Percentiles rank a stretch among this genome's conserved stretches.
phyloP scores from a whole-genome alignment of 2,329 filamentous ascomycete species.

The Ophiosphaerella korrae region DNA sequence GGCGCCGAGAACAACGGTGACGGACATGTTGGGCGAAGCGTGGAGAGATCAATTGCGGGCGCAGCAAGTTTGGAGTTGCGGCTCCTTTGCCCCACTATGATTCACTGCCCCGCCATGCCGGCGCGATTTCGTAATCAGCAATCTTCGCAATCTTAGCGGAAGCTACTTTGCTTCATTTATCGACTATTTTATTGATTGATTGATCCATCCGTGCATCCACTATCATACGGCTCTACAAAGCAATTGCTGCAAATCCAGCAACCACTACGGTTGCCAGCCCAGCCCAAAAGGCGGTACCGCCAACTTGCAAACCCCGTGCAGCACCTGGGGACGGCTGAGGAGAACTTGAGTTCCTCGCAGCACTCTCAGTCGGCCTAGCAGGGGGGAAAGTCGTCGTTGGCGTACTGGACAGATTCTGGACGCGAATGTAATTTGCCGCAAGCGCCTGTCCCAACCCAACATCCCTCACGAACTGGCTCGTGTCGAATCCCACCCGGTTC shows the following conservation, averaged over 20 bases:
- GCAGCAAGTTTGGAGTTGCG: not conserved
- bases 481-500: conserved; percentile 42
- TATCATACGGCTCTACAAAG: conserved; percentile 12
- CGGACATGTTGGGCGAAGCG: conserved; percentile 47
- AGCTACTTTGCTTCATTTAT: not conserved
- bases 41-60: not conserved
- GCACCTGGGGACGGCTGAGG: conserved; percentile 19
- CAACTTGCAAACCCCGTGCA: conserved; percentile 8
- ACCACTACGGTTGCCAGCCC: conserved; percentile 19
- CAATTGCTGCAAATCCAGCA: conserved; percentile 25
- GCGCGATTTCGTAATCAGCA: conserved; percentile 17
- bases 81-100: conserved; percentile 5
- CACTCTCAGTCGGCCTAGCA: conserved; percentile 18
- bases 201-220: too few relatives aligned
- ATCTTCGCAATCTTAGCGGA: conserved; percentile 7
- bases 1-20: conserved; percentile 63
- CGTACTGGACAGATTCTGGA: conserved; percentile 36
- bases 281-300: conserved; percentile 18
- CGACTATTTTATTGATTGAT: not conserved
- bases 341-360: conserved; percentile 3
- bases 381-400: conserved; percentile 26
- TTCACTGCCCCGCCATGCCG: conserved; percentile 20
- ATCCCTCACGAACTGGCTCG: conserved; percentile 40
- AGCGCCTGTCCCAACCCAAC: conserved; percentile 35
- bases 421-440: conserved; percentile 48